A percentile compares a stretch with the other conserved stretches of the same genome.
Conservation (phyloP, 2,329 filamentous ascomycete genomes). For the Cercospora sp. region DNA sequence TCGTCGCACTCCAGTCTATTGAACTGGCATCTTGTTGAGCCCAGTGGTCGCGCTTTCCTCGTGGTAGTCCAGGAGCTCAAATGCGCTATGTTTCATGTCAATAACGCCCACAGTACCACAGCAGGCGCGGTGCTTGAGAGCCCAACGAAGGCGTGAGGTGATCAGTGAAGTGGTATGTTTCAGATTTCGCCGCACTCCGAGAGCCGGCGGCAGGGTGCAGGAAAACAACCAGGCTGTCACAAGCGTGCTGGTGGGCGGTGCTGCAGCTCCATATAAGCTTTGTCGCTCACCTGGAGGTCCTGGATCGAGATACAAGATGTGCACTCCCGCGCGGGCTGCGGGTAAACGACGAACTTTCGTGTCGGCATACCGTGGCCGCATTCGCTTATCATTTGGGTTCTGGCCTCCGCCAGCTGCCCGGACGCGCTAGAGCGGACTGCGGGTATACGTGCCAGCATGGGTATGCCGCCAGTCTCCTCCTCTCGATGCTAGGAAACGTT, state of each 20-base stretch:
- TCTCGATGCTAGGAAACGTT: neutral
- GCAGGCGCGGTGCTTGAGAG: neutral
- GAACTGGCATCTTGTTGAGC: neutral
- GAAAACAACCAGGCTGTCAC: neutral
- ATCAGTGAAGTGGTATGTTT: neutral
- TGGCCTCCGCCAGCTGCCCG: neutral
- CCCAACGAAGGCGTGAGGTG: neutral
- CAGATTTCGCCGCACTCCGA: slow-evolving; percentile 1
- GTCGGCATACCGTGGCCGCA: neutral
- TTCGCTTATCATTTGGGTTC: neutral
- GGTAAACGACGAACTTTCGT: neutral
- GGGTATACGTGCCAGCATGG: neutral
- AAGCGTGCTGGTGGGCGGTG: neutral
- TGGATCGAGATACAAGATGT: neutral
- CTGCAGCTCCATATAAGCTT: neutral
- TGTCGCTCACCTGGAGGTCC: neutral
- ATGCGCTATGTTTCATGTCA: neutral
- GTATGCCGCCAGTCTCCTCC: neutral
- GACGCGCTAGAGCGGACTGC: neutral
- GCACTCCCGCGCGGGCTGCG: neutral
- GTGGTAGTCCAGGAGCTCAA: neutral
- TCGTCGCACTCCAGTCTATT: neutral
- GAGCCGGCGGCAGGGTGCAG: neutral
- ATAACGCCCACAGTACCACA: neutral
- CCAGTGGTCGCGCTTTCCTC: neutral